These are phyloP conservation scores for Fusarium palustre DNA, from an alignment of 2,329 filamentous ascomycete genomes.

Conservation along the genomic window DNA sequence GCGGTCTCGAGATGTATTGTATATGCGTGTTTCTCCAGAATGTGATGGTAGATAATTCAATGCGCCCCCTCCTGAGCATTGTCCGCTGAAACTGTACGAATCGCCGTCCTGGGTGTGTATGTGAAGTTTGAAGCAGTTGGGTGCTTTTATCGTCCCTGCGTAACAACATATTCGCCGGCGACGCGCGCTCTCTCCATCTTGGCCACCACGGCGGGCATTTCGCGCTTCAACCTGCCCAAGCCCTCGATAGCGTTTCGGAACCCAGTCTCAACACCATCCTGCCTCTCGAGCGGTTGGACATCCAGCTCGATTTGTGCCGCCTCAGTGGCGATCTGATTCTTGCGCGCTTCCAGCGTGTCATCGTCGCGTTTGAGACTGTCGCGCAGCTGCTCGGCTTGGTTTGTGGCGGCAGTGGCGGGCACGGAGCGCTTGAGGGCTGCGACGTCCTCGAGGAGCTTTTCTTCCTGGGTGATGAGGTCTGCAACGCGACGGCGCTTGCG, in stretches of 20 bases:
- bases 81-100: neutral
- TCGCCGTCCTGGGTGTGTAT: conserved; percentile 35
- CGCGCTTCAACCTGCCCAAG: conserved; percentile 66
- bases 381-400: conserved; percentile 56
- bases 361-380: conserved; percentile 61
- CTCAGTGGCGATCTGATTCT: conserved; percentile 30
- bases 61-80: conserved; percentile 25
- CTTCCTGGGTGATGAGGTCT: conserved; percentile 70
- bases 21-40: neutral
- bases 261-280: conserved; percentile 57
- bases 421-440: conserved; percentile 68
- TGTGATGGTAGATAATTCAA: conserved; percentile 9
- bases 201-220: conserved; percentile 71
- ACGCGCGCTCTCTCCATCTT: conserved; percentile 73
- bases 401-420: conserved; percentile 58
- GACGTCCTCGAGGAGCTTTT: conserved; percentile 73
- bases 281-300: conserved; percentile 57
- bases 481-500: conserved; percentile 70
- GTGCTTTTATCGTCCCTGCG: conserved; percentile 45
- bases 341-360: conserved; percentile 53
- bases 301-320: conserved; percentile 45
- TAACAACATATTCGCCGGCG: conserved; percentile 68
- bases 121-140: conserved; percentile 6
- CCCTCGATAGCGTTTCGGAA: conserved; percentile 63
- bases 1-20: conserved; percentile 16